These are phyloP conservation scores for Metarhizium rileyi DNA, from an alignment of 2,329 filamentous ascomycete species.

Conservation along the genomic window DNA sequence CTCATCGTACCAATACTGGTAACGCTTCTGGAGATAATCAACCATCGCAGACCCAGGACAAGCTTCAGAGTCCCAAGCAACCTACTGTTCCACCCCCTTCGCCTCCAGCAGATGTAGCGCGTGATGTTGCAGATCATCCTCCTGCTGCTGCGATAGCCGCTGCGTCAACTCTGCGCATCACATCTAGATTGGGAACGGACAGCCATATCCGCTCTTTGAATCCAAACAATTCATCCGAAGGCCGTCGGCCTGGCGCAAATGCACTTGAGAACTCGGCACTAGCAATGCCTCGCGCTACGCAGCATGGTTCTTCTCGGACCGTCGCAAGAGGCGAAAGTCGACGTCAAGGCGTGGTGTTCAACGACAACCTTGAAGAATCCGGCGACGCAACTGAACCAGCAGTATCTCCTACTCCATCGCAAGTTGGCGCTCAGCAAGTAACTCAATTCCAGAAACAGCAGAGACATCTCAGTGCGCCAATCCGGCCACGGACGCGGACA, in stretches of 20 bases:
- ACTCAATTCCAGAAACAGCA: conserved; percentile 14
- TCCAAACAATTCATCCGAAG: conserved; percentile 42
- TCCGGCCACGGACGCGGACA: conserved; percentile 47
- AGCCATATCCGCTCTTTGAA: conserved; percentile 55
- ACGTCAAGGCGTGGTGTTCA: conserved; percentile 52
- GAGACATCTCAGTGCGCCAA: conserved; percentile 21
- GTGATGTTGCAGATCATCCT: neutral
- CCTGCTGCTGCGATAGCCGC: conserved; percentile 13
- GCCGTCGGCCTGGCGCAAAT: conserved; percentile 17
- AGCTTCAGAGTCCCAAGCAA: conserved; percentile 8
- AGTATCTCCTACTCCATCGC: conserved; percentile 2
- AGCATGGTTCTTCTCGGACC: conserved; percentile 24
- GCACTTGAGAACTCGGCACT: conserved; percentile 11
- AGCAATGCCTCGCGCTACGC: conserved; percentile 16
- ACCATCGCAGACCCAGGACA: conserved; percentile 17
- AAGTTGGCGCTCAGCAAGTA: conserved; percentile 1
- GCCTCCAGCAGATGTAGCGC: neutral
- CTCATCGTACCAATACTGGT: conserved; percentile 18
- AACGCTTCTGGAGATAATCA: conserved; percentile 24
- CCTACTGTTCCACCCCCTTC: conserved; percentile 13
- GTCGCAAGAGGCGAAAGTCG: conserved; percentile 29
- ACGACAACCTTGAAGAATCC: conserved; percentile 39
- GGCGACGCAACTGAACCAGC: conserved; percentile 28
- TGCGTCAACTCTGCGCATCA: conserved; percentile 24
- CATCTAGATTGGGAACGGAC: conserved; percentile 22